Evolutionary conservation across 176 grass and related monocot genomes (phyloP).

Genomic region (Raddia guianensis): DNA sequence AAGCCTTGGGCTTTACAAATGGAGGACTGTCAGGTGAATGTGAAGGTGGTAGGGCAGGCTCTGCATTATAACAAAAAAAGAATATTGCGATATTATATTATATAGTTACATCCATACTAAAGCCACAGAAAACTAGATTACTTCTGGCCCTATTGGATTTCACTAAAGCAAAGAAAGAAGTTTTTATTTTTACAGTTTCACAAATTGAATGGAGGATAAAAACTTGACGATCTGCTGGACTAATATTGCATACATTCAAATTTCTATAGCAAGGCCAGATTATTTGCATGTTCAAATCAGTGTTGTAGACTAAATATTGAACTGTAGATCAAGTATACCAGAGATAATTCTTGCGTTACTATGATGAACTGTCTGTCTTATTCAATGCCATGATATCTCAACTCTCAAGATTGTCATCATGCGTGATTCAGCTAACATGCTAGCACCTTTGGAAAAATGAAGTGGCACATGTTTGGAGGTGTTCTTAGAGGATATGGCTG

Average conservation of each 20-base stretch:
- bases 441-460: constrained; percentile 30
- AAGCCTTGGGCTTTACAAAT: constrained; percentile 46
- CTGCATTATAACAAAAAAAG: constrained; percentile 51
- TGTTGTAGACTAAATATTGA: constrained; percentile 31
- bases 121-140: constrained; percentile 8
- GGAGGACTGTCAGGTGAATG: constrained; percentile 40
- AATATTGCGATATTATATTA: constrained; percentile 12
- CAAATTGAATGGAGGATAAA: constrained; percentile 37
- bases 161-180: constrained; percentile 21
- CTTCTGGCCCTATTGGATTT: constrained; percentile 3
- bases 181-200: constrained; percentile 33
- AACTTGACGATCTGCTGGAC: constrained; percentile 43
- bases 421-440: constrained; percentile 22
- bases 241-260: constrained; percentile 23
- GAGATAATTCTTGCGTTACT: constrained; percentile 1
- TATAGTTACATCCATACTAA: not conserved
- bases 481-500: constrained; percentile 39
- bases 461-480: constrained; percentile 39
- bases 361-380: constrained; percentile 1
- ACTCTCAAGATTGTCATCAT: not conserved
- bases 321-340: constrained; percentile 34
- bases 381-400: constrained; percentile 26
- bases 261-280: not conserved
- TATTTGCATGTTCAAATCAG: not conserved
- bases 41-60: constrained; percentile 46